These are phyloP conservation scores for Biscogniauxia mediterranea DNA, from an alignment of 2,329 filamentous ascomycete genomes.

Conservation along the genomic window DNA sequence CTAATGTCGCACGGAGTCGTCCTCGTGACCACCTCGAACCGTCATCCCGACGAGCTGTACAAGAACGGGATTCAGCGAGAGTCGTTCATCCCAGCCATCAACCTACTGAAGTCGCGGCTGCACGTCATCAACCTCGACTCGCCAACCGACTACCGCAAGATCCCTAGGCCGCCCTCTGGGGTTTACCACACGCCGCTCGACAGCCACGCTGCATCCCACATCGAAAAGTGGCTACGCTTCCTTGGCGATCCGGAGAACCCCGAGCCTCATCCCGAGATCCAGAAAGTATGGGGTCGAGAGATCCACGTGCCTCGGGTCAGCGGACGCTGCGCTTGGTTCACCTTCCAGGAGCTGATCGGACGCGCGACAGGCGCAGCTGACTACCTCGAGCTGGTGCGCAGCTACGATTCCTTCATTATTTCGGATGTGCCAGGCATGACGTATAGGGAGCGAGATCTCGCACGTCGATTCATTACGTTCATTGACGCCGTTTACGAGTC, in stretches of 20 bases:
- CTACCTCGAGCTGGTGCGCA: constrained; percentile 86
- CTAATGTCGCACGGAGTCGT: constrained; percentile 98
- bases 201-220: constrained; percentile 72
- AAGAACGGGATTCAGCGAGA: constrained; percentile 97
- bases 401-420: constrained; percentile 89
- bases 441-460: constrained; percentile 78
- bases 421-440: constrained; percentile 93
- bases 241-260: constrained; percentile 80
- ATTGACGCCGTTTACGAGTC: constrained; percentile 94
- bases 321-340: constrained; percentile 85
- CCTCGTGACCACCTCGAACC: constrained; percentile 91
- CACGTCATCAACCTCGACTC: constrained; percentile 94
- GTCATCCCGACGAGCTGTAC: constrained; percentile 95
- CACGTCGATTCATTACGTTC: constrained; percentile 93
- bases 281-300: constrained; percentile 89
- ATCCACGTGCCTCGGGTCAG: constrained; percentile 85
- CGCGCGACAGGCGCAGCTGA: constrained; percentile 88
- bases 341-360: constrained; percentile 88
- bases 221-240: constrained; percentile 93
- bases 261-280: constrained; percentile 70
- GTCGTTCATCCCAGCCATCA: constrained; percentile 93
- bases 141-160: constrained; percentile 94
- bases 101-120: constrained; percentile 79
- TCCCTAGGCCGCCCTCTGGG: constrained; percentile 85
- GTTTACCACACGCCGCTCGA: constrained; percentile 93